Percentiles rank a stretch among this genome's conserved stretches.
Evolutionary conservation across 2,329 filamentous ascomycete genomes (phyloP).

Genomic region (Epichloe coenophiala): DNA sequence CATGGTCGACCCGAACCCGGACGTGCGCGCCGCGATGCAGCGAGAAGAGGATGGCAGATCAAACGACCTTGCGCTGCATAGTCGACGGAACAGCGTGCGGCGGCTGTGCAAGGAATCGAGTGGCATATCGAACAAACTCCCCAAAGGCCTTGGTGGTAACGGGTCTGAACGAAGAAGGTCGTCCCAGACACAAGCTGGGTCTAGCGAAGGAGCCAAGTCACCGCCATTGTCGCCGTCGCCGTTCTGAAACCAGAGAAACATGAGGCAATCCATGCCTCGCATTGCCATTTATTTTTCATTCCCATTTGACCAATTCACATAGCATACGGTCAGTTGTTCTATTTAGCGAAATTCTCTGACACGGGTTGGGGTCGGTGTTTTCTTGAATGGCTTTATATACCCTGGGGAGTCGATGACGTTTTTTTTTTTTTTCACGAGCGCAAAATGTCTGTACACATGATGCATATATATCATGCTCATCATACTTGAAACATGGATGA

Average conservation of each 20-base stretch:
- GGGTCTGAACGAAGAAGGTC: slow-evolving; percentile 14
- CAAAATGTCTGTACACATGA: no score
- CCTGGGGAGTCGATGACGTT: no score
- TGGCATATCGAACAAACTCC: slow-evolving; percentile 13
- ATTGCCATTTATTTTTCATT: no score
- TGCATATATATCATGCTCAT: no score
- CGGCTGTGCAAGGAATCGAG: slow-evolving; percentile 8
- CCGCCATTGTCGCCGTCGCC: background rate
- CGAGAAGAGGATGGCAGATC: slow-evolving; percentile 10
- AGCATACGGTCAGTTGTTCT: no score
- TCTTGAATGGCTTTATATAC: no score
- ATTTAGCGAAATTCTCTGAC: no score
- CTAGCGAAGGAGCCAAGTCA: slow-evolving; percentile 14
- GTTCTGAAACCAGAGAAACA: background rate
- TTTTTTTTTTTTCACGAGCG: no score
- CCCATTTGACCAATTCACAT: no score
- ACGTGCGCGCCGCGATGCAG: slow-evolving; percentile 9
- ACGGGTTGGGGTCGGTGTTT: no score
- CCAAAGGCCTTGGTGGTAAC: slow-evolving; percentile 13
- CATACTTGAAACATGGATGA: no score
- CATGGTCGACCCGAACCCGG: slow-evolving; percentile 24
- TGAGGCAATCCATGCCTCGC: no score
- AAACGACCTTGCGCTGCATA: slow-evolving; percentile 6
- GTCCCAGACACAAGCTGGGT: slow-evolving; percentile 17
- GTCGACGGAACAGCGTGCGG: slow-evolving; percentile 7